Base-by-base conservation (phyloP, 1,284 basidiomycete species). In the Cryptococcus sp. region DNA sequence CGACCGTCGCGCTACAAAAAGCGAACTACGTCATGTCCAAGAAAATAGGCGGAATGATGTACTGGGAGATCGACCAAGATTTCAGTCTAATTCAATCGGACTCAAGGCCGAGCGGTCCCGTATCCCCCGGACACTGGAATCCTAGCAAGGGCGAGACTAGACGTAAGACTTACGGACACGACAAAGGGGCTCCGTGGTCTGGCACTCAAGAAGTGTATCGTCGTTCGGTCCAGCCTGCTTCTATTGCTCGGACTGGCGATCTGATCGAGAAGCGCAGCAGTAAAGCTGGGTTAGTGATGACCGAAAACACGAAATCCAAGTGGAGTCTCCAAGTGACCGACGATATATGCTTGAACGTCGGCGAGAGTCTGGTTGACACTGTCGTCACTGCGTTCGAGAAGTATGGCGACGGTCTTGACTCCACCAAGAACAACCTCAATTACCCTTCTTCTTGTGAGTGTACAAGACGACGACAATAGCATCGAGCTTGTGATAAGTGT, bases 41-140 rank as follows among this genome's bases (percentile, higher is more conserved):
- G 19, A 82, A 83, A 16, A 79, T 90, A 40, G 86, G 82, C 15
- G 88, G 88, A 1, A 83, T 84, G 53, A 88, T 89, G 87, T 89
- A 85, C 78, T 90, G 88, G 88, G 86, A 61, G 67, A 78, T 76
- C 13, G 63, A 66, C 23, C 60, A 58, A 23, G 67, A 67, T 55
- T 55, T 57, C 6, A 53, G 27, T 6, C 25, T 25, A 50, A 27
- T 50, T 6, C 54, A 51, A 46, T 16, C 46, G 17, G 19, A 15
- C 5, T 27, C 19, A 11, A 5, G 17, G 27, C 48, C 25, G 3
- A 50, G 16, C 20, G 48, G 22, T 35, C 48, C 48, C 5, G n/a
- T 19, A 16, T 11, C 25, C 25, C 48, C 27, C 5, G 27, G 27
- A 20, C 19, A 19, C 7, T 27, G 20, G 47, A 7, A 19, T 27